phyloP scores from a whole-genome alignment of 805 yeast genomes.

The Grigorovia yakushimaensis region DNA sequence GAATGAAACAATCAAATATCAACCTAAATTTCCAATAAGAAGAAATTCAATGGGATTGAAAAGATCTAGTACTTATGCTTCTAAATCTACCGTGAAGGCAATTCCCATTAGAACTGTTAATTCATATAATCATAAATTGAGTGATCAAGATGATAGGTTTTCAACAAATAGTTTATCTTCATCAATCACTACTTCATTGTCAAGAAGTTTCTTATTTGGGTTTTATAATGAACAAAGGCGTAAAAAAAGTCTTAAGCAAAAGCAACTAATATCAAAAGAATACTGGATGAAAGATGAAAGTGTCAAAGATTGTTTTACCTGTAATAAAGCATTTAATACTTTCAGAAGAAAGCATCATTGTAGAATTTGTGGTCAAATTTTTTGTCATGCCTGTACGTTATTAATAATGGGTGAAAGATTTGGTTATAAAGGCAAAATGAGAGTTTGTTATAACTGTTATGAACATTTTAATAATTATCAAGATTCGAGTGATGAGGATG shows the following conservation, averaged over 20 bases:
- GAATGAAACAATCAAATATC: constrained; percentile 1
- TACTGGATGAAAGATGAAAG: constrained; percentile 97
- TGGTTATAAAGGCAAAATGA: constrained; percentile 55
- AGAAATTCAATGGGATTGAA: constrained; percentile 19
- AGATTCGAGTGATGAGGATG: constrained; percentile 58
- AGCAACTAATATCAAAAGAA: constrained; percentile 39
- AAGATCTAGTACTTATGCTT: constrained; percentile 28
- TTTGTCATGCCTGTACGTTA: constrained; percentile 74
- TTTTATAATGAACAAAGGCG: constrained; percentile 28
- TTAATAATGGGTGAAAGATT: constrained; percentile 58
- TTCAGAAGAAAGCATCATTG: constrained; percentile 92
- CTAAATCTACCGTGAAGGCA: constrained; percentile 27
- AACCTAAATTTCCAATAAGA: constrained; percentile 15
- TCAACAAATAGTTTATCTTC: constrained; percentile 32
- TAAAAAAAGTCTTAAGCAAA: constrained; percentile 19
- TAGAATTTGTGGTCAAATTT: constrained; percentile 90
- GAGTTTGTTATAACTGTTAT: constrained; percentile 70
- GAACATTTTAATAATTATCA: constrained; percentile 55
- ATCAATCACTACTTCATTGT: constrained; percentile 34
- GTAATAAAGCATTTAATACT: constrained; percentile 71
- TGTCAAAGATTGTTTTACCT: constrained; percentile 77
- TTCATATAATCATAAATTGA: constrained; percentile 2
- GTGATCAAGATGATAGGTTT: constrained; percentile 28
- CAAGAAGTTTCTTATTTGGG: constrained; percentile 34
- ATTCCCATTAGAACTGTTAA: constrained; percentile 22